These are phyloP conservation scores for Mimosa pudica DNA, from an alignment of 306 rosid species.

Conservation along the genomic window DNA sequence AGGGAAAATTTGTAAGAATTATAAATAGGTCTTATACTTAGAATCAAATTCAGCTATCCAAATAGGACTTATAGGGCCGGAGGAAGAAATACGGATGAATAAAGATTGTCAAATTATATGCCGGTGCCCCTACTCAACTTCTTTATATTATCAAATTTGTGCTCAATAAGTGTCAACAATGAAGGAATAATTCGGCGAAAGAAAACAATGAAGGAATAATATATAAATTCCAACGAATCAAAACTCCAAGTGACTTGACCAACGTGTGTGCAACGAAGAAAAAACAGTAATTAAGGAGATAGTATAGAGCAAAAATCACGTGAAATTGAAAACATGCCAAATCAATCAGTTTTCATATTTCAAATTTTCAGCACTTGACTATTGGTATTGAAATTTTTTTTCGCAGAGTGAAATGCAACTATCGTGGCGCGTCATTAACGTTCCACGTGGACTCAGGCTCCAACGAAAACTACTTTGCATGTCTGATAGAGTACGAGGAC, in stretches of 20 bases:
- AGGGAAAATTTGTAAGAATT: no score
- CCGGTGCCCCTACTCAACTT: no score
- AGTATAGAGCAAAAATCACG: neutral
- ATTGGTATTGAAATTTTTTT: neutral
- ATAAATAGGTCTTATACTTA: no score
- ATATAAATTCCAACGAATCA: neutral
- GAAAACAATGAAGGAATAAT: neutral
- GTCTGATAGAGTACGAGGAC: conserved; percentile 51
- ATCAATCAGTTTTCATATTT: neutral
- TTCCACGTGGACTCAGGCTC: conserved; percentile 50
- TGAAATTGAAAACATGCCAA: neutral
- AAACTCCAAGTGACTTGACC: neutral
- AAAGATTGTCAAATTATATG: no score
- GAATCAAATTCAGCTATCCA: no score
- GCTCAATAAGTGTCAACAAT: neutral
- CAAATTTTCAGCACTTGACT: neutral
- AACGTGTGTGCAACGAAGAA: neutral
- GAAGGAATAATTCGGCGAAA: neutral
- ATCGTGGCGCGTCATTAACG: conserved; percentile 36
- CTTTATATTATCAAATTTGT: neutral
- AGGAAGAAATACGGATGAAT: no score
- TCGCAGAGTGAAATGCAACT: conserved; percentile 54
- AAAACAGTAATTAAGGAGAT: neutral
- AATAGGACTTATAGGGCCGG: no score
- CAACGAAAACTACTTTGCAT: conserved; percentile 48